Evolutionary conservation across 768 basidiomycete genomes (phyloP), one percentile per base, ranked within the genome.

Genomic region (Rhodotorula kratochvilovae): DNA sequence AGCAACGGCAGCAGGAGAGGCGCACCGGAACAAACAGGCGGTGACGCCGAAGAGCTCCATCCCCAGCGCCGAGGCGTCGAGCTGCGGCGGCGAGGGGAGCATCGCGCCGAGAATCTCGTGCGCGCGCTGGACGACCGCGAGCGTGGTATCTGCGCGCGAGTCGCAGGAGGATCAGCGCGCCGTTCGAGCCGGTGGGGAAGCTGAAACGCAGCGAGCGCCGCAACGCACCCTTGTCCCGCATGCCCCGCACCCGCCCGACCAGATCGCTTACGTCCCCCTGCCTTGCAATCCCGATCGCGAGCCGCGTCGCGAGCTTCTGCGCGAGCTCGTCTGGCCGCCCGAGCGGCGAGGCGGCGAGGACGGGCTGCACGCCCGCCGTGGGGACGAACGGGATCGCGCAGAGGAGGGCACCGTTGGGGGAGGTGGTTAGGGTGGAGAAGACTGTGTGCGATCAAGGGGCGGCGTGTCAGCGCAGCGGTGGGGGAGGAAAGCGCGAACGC

Each of bases 1-100:
- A n/a, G n/a, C n/a, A n/a, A n/a, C n/a, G n/a, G n/a, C n/a, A n/a
- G n/a, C n/a, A n/a, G n/a, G n/a, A n/a, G n/a, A n/a, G n/a, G n/a
- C n/a, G 50, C 19, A 70, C 68, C 50, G 39, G 23, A 61, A 70
- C 13, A 70, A n/a, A 21, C 31, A 50, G 0, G 31, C 5, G 3
- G 53, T 35, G 13, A 66, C 53, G 17, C 63, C 69, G 29, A 70
- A 63, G 17, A 65, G 45, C 46, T 70, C 69, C 31, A 55, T 31
- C 17, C 54, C 45, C 7, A 70, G 29, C 1, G 69, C 55, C 1
- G 36, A 61, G 4, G 50, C 53, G 29, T 65, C 58, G n/a, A 70
- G 53, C 45, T 23, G 29, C 4, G 16, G 36, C 7, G 25, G 29
- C 11, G 45, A 50, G 2, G 51, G 59, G 0, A 66, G 15, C 59